Percentiles rank a stretch among this genome's conserved stretches.
These are phyloP conservation scores for Salix arbutifolia DNA, from an alignment of 345 rosid species.

Conservation along the genomic window DNA sequence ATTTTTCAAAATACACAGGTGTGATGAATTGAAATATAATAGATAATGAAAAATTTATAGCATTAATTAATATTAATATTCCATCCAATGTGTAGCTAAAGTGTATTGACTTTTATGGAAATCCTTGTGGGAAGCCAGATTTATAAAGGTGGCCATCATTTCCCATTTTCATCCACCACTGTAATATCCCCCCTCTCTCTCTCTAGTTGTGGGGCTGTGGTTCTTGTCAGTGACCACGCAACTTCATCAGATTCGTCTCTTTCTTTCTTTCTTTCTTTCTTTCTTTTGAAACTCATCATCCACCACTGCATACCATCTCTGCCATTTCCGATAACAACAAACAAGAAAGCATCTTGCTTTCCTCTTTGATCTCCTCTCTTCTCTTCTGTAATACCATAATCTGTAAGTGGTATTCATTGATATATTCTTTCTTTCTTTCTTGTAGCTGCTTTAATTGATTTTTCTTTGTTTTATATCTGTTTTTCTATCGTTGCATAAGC, in stretches of 20 bases:
- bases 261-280: not conserved
- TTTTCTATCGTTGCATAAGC: not conserved
- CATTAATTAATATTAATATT: not conserved
- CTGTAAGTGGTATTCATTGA: too few species aligned
- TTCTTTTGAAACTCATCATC: not conserved
- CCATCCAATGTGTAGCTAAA: not conserved
- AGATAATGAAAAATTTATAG: not conserved
- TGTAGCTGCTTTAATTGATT: not conserved
- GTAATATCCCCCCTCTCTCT: not conserved
- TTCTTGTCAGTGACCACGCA: not conserved
- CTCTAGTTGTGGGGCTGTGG: not conserved
- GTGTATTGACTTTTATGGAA: not conserved
- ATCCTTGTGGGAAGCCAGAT: not conserved
- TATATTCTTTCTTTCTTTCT: not conserved
- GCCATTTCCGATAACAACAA: not conserved
- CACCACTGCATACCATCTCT: not conserved
- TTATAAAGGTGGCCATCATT: not conserved
- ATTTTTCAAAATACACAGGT: not conserved
- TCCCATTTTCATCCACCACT: not conserved
- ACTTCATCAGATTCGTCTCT: not conserved
- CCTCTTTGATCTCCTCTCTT: too few species aligned
- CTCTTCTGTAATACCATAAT: not conserved
- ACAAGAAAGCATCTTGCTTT: not conserved
- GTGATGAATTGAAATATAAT: not conserved
- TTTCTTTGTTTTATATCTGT: not conserved